Evolutionary conservation across 257 asterid species (phyloP).

Genomic region (Rhazya stricta): DNA sequence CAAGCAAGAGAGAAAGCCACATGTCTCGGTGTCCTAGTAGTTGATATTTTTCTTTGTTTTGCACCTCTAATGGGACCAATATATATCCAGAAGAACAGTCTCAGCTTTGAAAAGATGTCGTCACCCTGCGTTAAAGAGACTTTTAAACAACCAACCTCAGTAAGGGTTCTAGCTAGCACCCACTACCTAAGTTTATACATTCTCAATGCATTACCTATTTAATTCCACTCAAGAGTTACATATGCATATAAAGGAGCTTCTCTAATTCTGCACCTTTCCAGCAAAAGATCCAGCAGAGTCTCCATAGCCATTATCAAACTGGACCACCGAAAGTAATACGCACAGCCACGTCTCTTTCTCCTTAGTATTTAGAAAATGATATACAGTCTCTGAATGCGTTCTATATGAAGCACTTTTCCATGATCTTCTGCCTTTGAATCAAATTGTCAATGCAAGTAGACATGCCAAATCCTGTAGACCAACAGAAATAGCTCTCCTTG

Average conservation of each 20-base stretch:
- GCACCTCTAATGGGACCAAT: not conserved
- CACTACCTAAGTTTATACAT: too few relatives aligned
- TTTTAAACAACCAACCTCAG: not conserved
- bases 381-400: not conserved
- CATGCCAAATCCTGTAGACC: not conserved
- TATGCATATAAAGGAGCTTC: not conserved
- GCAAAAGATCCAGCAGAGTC: not conserved
- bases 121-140: not conserved
- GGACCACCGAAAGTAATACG: not conserved
- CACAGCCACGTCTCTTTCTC: not conserved
- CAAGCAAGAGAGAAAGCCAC: not conserved
- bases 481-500: not conserved
- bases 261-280: not conserved
- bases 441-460: too few relatives aligned
- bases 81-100: not conserved
- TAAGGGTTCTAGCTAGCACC: too few relatives aligned
- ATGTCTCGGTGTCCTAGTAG: not conserved
- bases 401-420: too few relatives aligned
- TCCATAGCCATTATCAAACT: not conserved
- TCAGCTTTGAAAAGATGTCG: not conserved
- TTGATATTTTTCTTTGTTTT: not conserved
- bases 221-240: not conserved
- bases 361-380: not conserved
- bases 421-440: too few relatives aligned
- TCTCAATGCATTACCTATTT: not conserved